Conservation (phyloP, 2,329 filamentous ascomycete genomes). For the Sporothrix humicola region DNA sequence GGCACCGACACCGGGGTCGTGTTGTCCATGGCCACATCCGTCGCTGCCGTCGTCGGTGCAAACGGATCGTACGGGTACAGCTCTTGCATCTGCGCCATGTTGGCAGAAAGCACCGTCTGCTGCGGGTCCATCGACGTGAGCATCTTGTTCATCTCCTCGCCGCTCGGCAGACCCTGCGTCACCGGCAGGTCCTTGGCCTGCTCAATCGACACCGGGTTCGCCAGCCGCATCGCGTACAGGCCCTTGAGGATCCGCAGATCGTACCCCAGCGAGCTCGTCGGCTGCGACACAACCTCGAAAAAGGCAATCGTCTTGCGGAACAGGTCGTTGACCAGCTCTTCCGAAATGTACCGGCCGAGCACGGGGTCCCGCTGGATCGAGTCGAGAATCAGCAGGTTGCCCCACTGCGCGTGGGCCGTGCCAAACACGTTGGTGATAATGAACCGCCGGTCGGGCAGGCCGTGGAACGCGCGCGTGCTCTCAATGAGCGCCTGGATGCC, state of each 20-base stretch:
- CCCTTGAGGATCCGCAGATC: constrained; percentile 76
- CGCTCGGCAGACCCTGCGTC: constrained; percentile 2
- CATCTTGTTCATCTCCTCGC: background rate
- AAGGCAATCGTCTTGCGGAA: constrained; percentile 78
- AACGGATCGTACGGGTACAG: background rate
- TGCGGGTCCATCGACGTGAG: constrained; percentile 1
- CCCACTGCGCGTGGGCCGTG: constrained; percentile 98
- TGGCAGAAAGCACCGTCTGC: background rate
- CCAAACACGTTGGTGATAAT: constrained; percentile 97
- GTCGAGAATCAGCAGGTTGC: constrained; percentile 88
- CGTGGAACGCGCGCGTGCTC: constrained; percentile 82
- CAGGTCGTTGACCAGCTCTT: constrained; percentile 61
- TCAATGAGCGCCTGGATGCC: constrained; percentile 78
- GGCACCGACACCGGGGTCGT: background rate
- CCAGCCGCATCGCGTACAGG: constrained; percentile 42
- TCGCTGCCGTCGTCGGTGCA: background rate
- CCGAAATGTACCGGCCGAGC: constrained; percentile 64
- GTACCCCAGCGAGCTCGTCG: constrained; percentile 74
- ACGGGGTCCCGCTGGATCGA: constrained; percentile 74
- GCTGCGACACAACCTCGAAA: constrained; percentile 70
- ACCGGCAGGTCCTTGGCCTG: constrained; percentile 10
- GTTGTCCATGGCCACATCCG: no score
- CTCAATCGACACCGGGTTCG: constrained; percentile 10
- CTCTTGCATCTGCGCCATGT: constrained; percentile 17
- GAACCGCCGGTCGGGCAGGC: constrained; percentile 66